Base-by-base conservation (phyloP, 208 protist species). In the Kentomonas sorsogonicus region DNA sequence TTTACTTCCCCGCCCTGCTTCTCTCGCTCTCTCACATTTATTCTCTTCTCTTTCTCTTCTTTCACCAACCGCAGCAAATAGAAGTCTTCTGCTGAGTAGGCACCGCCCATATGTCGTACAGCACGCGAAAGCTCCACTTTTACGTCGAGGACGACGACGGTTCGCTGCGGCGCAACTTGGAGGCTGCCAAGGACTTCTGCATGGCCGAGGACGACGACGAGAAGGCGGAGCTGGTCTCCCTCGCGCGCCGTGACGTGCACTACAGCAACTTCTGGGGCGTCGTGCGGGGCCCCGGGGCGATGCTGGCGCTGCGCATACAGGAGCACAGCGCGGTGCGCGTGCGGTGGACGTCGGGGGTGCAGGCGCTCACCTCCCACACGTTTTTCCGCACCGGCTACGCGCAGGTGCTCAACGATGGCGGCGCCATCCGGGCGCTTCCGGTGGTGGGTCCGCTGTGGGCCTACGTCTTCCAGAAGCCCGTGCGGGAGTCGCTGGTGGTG, bases 241-340 rank as follows among this genome's bases (percentile, higher is more conserved):
- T 91, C 2, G 72, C 88, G 73, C 27, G 41, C 11, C 61, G 58
- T 11, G 53, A 66, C 3, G 63, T 72, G 26, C 80, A 87, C 62
- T 89, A 82, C 47, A 53, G 58, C 20, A 86, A 79, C 45, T 91
- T 94, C 47, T 94, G 86, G 86, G 86, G 86, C 31, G 73, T 89
- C 0, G 78, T 76, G 27, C 74, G 86, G 13, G 86, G 83, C 22
- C 47, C 65, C 1, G 57, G 58, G 22, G 86, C 86, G 15, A 72
- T 74, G 0, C 52, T 68, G 25, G 83, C 83, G 3, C 56, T 91
- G 4, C 52, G 59, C 20, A 53, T 68, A 2, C 65, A 84, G 34
- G 86, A 94, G 50, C 60, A 58, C 2, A 59, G 62, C 16, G 68
- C 69, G 16, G 64, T 89, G 53, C 75, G 79, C 27, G 53, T 94